A percentile compares a stretch with the other conserved stretches of the same genome.
phyloP scores from a whole-genome alignment of 2,329 filamentous ascomycete species.

The Sporothrix luriei region DNA sequence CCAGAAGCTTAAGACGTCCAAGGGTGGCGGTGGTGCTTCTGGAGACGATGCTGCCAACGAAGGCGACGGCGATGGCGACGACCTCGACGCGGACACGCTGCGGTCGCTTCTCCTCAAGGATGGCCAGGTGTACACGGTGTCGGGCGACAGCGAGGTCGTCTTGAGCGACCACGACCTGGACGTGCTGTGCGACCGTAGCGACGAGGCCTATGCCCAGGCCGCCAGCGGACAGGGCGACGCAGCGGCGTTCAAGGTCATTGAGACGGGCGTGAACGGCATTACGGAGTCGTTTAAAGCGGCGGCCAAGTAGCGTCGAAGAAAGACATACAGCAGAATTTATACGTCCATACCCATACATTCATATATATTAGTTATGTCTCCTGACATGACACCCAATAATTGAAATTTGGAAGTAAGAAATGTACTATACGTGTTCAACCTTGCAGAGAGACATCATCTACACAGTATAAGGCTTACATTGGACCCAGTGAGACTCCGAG shows the following conservation, averaged over 20 bases:
- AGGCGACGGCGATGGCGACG: conserved; percentile 47
- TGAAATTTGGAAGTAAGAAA: too few relatives aligned
- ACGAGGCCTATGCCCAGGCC: conserved; percentile 67
- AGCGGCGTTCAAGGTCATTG: conserved; percentile 74
- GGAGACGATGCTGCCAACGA: too few relatives aligned
- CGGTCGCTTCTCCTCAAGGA: conserved; percentile 68
- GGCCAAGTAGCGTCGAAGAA: not conserved
- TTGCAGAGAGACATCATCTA: too few relatives aligned
- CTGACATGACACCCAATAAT: too few relatives aligned
- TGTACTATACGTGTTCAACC: too few relatives aligned
- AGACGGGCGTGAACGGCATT: conserved; percentile 66
- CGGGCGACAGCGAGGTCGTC: conserved; percentile 62
- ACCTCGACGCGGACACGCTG: conserved; percentile 62
- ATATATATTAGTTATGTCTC: conserved; percentile 3
- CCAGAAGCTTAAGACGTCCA: conserved; percentile 57
- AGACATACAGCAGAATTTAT: not conserved
- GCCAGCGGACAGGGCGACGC: conserved; percentile 76
- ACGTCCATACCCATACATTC: not conserved
- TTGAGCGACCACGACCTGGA: conserved; percentile 75
- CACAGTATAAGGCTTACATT: too few relatives aligned
- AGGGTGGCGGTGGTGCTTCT: not conserved
- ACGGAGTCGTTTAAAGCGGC: conserved; percentile 34
- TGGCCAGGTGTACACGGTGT: conserved; percentile 65
- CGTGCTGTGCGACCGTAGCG: conserved; percentile 74
- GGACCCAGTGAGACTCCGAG: too few relatives aligned